phyloP scores from a whole-genome alignment of 345 rosid genomes.

The Camelina hispida region DNA sequence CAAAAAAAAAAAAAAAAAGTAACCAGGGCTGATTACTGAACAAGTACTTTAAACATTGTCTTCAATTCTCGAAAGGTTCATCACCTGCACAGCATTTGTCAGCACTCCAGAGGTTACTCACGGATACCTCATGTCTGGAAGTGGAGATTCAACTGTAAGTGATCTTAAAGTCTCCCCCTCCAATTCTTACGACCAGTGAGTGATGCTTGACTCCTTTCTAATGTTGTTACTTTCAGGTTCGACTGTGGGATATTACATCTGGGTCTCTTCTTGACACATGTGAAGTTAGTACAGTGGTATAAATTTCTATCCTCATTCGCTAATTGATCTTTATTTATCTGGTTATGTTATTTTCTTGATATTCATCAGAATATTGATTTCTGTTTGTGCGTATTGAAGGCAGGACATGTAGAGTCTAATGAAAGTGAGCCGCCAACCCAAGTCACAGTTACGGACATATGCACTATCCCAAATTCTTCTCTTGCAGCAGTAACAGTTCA shows the following conservation, averaged over 20 bases:
- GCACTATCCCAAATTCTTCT: constrained; percentile 55
- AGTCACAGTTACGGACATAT: constrained; percentile 64
- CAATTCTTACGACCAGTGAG: constrained; percentile 4
- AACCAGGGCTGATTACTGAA: not conserved
- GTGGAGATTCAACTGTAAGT: constrained; percentile 94
- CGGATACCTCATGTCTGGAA: constrained; percentile 85
- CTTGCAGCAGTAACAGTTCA: constrained; percentile 78
- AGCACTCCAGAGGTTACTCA: constrained; percentile 54
- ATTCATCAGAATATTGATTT: not conserved
- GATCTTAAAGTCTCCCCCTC: constrained; percentile 15
- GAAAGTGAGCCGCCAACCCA: constrained; percentile 55
- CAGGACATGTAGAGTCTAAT: constrained; percentile 50
- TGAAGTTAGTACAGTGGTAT: constrained; percentile 74
- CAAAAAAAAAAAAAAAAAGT: no score
- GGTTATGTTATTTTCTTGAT: constrained; percentile 15
- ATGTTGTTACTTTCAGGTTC: constrained; percentile 58
- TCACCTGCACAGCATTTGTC: constrained; percentile 78
- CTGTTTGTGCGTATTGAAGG: constrained; percentile 56
- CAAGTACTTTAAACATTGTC: not conserved
- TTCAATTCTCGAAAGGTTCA: constrained; percentile 55
- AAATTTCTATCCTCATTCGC: not conserved
- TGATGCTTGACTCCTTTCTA: constrained; percentile 5
- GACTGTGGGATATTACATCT: constrained; percentile 80
- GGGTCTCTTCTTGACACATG: constrained; percentile 89
- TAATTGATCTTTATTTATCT: not conserved